Evolutionary conservation across 352 stramenopile genomes (phyloP).

Genomic region (Blastocystis sp.): DNA sequence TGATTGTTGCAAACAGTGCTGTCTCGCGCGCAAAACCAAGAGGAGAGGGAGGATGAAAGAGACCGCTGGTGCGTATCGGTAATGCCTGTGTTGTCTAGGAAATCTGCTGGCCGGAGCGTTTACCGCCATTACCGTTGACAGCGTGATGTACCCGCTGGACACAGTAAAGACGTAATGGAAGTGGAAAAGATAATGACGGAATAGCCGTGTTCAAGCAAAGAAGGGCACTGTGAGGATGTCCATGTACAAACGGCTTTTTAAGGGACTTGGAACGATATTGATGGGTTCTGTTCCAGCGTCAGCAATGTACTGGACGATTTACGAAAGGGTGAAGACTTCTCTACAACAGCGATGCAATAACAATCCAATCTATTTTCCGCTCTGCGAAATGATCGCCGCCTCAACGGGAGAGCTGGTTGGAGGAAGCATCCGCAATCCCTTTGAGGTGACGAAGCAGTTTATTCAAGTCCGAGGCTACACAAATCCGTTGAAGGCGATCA

Average conservation of each 20-base stretch:
- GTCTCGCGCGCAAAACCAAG: too few species aligned
- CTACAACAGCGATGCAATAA: not conserved
- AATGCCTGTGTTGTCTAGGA: not conserved
- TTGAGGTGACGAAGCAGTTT: conserved; percentile 60
- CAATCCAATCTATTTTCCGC: not conserved
- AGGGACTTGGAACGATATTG: conserved; percentile 39
- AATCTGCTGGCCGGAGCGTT: conserved; percentile 46
- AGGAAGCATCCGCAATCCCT: conserved; percentile 41
- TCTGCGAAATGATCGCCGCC: conserved; percentile 62
- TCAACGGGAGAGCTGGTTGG: not conserved
- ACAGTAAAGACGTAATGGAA: conserved; percentile 39
- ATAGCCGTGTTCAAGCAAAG: conserved; percentile 40
- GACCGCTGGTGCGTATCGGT: not conserved
- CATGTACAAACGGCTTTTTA: conserved; percentile 25
- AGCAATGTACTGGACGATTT: conserved; percentile 58
- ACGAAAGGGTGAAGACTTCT: conserved; percentile 23
- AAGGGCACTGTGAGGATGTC: not conserved
- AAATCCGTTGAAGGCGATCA: conserved; percentile 35
- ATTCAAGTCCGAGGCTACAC: conserved; percentile 54
- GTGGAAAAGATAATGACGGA: not conserved
- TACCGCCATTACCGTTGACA: conserved; percentile 37
- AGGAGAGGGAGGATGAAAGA: conserved; percentile 21
- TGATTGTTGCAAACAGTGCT: too few species aligned
- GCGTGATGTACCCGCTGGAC: conserved; percentile 39
- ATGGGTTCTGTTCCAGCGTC: conserved; percentile 54